Evolutionary conservation across 164 flowering plant species (phyloP), one percentile per base, ranked within the genome.

Genomic region (Pachysandra terminalis): DNA sequence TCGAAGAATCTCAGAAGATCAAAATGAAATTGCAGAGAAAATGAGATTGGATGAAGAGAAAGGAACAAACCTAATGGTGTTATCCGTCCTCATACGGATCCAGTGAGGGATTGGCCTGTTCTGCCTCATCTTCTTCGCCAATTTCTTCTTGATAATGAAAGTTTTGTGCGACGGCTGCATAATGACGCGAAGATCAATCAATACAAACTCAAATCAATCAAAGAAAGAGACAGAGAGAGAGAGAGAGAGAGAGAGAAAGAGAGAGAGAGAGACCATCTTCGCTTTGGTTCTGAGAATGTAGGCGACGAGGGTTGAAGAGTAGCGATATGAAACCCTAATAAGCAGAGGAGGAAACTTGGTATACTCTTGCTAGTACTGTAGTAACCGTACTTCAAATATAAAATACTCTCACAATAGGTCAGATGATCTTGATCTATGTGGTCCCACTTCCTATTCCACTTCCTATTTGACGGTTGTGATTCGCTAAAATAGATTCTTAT

Each of bases 41-140:
- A 12, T 19, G 41, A 35, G 16, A 19, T 0, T 24, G 22, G 12
- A 19, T 23, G 40, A 55, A 15, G 37, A 25, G 5, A 13, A 23
- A 12, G 17, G 12, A 19, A 5, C n/a, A 16, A 8, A 70, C 73
- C 73, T 54, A 52, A 70, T 75, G 40, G 79, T 75, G 68, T 75
- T 75, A 23, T 71, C 75, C 19, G 75, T 75, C 15, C 75, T 51
- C 75, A 75, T 71, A 27, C 79, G 75, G 41, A 75, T 75, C 79
- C 79, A 75, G 66, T 75, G 59, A 41, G 79, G 79, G 53, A 71
- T 75, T 27, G 79, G 75, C 52, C 79, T 23, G 72, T 76, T 76
- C 68, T 76, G 79, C 70, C 75, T 71, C 78, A 62, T 68, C 67
- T 75, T 75, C 75, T 71, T 71, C 61, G 68, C 78, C 28, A 70